A percentile compares a stretch with the other conserved stretches of the same genome.
These are phyloP conservation scores for Prunus salicina DNA, from an alignment of 306 rosid genomes.

Conservation along the genomic window DNA sequence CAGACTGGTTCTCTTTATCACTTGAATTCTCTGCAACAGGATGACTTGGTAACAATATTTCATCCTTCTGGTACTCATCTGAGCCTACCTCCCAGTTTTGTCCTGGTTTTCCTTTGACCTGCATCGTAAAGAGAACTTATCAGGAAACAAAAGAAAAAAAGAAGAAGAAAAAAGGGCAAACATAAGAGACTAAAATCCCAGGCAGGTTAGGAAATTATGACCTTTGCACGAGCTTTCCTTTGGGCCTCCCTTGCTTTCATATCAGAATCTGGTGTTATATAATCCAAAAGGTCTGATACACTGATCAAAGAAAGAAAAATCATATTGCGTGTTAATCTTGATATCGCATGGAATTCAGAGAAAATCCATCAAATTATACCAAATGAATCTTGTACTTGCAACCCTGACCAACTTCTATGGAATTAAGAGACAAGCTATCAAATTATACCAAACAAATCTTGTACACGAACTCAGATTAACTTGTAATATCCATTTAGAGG, in stretches of 20 bases:
- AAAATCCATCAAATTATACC: not conserved
- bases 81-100: constrained; percentile 56
- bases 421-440: too few relatives aligned
- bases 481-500: not conserved
- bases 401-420: not conserved
- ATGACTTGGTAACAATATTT: constrained; percentile 41
- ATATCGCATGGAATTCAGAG: not conserved
- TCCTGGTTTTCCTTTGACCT: constrained; percentile 85
- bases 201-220: constrained; percentile 22
- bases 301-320: constrained; percentile 38
- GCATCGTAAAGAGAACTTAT: constrained; percentile 24
- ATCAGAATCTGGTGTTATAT: constrained; percentile 90
- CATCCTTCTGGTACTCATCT: constrained; percentile 69
- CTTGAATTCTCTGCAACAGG: constrained; percentile 52
- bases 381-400: not conserved
- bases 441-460: too few relatives aligned
- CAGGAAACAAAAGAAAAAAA: constrained; percentile 14
- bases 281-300: constrained; percentile 97
- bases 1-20: constrained; percentile 83
- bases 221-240: constrained; percentile 92
- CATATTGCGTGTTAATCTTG: not conserved
- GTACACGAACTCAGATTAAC: too few relatives aligned
- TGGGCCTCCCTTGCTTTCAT: constrained; percentile 91
- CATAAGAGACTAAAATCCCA: not conserved
- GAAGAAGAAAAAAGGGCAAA: not conserved